phyloP scores from a whole-genome alignment of 805 yeast genomes.

The Zygotorulaspora florentina region DNA sequence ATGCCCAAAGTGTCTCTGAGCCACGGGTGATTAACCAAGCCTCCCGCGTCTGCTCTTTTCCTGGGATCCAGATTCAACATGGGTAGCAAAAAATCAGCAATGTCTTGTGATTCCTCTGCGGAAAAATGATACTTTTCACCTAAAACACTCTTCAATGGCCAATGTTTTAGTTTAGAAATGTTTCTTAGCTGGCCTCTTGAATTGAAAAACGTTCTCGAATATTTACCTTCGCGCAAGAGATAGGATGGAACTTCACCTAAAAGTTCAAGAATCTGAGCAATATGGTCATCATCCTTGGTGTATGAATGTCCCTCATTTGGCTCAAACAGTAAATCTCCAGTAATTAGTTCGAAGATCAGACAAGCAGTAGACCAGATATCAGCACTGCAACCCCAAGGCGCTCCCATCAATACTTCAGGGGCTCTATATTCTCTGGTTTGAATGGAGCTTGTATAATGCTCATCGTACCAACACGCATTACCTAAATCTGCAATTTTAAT shows the following conservation, averaged over 20 bases:
- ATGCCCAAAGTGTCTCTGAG: constrained; percentile 66
- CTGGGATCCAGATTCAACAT: constrained; percentile 80
- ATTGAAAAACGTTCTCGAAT: constrained; percentile 61
- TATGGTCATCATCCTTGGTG: constrained; percentile 89
- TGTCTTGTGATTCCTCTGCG: constrained; percentile 61
- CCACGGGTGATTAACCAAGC: constrained; percentile 88
- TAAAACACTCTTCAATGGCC: constrained; percentile 82
- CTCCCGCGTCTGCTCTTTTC: constrained; percentile 91
- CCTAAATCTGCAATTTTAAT: constrained; percentile 93
- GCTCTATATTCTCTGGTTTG: constrained; percentile 92
- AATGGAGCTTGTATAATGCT: constrained; percentile 82
- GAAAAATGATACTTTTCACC: constrained; percentile 79
- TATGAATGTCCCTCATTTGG: constrained; percentile 73
- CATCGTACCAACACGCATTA: constrained; percentile 77
- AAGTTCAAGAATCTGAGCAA: constrained; percentile 89
- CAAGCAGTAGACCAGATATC: constrained; percentile 98
- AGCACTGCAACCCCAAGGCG: constrained; percentile 90
- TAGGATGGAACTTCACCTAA: constrained; percentile 64
- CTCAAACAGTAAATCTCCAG: constrained; percentile 93
- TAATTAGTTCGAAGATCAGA: constrained; percentile 79
- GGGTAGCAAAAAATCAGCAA: constrained; percentile 75
- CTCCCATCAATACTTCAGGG: constrained; percentile 79
- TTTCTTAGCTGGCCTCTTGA: constrained; percentile 67
- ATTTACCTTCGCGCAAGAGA: constrained; percentile 54
- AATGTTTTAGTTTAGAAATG: constrained; percentile 77